Evolutionary conservation across 1,284 basidiomycete species (phyloP).

Genomic region (Cerrena zonata): DNA sequence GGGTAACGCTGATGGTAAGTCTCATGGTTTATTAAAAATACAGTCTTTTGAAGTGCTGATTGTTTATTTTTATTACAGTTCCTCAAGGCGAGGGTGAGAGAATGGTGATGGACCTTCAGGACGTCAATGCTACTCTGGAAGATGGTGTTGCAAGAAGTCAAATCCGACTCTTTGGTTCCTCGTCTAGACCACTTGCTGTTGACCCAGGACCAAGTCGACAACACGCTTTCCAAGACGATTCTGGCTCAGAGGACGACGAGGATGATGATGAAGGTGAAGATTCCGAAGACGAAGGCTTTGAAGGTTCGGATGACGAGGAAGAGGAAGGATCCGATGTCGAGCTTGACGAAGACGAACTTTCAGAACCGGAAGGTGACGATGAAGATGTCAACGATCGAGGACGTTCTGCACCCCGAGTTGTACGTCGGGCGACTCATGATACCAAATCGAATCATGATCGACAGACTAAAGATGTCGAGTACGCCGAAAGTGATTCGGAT

Average conservation of each 20-base stretch:
- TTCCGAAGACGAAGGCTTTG: conserved; percentile 23
- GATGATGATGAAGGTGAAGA: conserved; percentile 17
- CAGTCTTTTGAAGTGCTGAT: conserved; percentile 1
- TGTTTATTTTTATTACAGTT: conserved; percentile 33
- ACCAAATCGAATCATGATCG: conserved; percentile 32
- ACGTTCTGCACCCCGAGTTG: conserved; percentile 42
- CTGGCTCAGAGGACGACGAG: conserved; percentile 18
- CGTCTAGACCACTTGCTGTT: conserved; percentile 38
- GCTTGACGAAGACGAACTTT: conserved; percentile 27
- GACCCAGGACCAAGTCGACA: conserved; percentile 31
- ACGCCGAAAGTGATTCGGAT: conserved; percentile 79
- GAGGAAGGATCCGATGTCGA: conserved; percentile 23
- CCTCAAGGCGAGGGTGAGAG: conserved; percentile 87
- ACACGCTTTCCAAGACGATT: conserved; percentile 8
- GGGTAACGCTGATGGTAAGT: conserved; percentile 54
- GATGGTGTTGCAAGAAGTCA: conserved; percentile 77
- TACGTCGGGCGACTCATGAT: conserved; percentile 35
- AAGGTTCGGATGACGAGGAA: conserved; percentile 19
- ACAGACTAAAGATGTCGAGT: conserved; percentile 49
- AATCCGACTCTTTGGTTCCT: conserved; percentile 83
- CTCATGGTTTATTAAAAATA: no score
- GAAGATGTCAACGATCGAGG: conserved; percentile 34
- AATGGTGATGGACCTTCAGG: conserved; percentile 97
- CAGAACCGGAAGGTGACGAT: conserved; percentile 21
- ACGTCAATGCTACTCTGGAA: conserved; percentile 76